These are phyloP conservation scores for Thymus quinquecostatus DNA, from an alignment of 257 asterid species.

Conservation along the genomic window DNA sequence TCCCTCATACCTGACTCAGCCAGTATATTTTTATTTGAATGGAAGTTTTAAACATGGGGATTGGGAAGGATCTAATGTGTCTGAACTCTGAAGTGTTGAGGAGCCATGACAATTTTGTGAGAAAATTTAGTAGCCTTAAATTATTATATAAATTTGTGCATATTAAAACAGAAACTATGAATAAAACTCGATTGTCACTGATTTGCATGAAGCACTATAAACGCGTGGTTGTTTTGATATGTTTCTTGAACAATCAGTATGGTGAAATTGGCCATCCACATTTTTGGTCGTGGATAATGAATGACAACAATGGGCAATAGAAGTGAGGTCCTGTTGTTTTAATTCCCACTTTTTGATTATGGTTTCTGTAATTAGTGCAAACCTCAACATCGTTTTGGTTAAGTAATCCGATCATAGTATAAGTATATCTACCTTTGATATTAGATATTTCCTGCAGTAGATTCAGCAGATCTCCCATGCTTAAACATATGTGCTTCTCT, in stretches of 20 bases:
- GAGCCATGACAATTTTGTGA: background rate
- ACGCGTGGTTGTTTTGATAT: background rate
- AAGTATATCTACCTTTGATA: background rate
- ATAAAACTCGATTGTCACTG: background rate
- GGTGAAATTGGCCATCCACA: background rate
- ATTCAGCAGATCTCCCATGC: background rate
- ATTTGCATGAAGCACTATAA: background rate
- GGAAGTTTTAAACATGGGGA: background rate
- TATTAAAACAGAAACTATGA: background rate
- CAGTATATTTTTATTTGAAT: too few relatives aligned
- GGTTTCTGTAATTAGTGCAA: background rate
- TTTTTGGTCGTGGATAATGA: background rate
- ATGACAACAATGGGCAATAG: background rate
- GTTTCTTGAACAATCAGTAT: background rate
- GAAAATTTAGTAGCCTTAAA: background rate
- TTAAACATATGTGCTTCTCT: background rate
- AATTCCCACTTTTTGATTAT: background rate
- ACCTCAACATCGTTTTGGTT: background rate
- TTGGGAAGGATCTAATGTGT: conserved; percentile 10
- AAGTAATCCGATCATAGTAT: background rate
- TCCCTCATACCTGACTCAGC: background rate
- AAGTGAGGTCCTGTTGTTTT: background rate
- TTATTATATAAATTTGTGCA: background rate
- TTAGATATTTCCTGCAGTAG: background rate
- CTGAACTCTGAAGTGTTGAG: background rate